Evolutionary conservation across 2,329 filamentous ascomycete species (phyloP).

Genomic region (Curvularia lunata): DNA sequence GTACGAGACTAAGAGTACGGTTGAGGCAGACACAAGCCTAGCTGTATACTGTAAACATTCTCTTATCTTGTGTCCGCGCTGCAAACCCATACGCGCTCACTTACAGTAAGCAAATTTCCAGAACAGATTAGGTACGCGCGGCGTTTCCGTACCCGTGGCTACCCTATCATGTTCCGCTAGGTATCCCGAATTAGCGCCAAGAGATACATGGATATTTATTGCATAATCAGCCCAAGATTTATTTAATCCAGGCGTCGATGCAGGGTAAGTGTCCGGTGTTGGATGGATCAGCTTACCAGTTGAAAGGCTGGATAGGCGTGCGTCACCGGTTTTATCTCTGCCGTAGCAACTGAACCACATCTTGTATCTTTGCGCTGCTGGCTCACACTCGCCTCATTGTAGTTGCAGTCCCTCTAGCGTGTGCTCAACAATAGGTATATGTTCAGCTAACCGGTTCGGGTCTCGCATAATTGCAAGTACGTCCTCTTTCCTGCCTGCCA

Average conservation of each 20-base stretch:
- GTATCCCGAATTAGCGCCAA: background rate
- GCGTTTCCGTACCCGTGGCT: background rate
- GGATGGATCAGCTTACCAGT: background rate
- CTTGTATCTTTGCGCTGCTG: background rate
- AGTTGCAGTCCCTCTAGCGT: slow-evolving; percentile 63
- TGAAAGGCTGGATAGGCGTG: background rate
- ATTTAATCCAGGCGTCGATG: background rate
- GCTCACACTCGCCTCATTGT: slow-evolving; percentile 29
- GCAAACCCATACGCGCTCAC: background rate
- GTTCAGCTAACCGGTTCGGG: slow-evolving; percentile 68
- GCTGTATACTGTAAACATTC: background rate
- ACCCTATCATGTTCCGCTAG: background rate
- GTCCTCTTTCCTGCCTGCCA: slow-evolving; percentile 68
- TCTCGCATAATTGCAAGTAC: slow-evolving; percentile 78
- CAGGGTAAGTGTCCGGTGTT: background rate
- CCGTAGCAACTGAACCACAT: background rate
- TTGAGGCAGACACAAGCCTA: background rate
- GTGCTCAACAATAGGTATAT: slow-evolving; percentile 72
- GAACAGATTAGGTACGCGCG: background rate
- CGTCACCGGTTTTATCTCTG: background rate
- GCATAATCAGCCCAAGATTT: background rate
- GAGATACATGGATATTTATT: background rate
- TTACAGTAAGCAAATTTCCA: background rate
- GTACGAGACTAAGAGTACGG: background rate
- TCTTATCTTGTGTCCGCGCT: background rate